phyloP scores from a whole-genome alignment of 495 filamentous ascomycete species.

The Penicillium maclennaniae region DNA sequence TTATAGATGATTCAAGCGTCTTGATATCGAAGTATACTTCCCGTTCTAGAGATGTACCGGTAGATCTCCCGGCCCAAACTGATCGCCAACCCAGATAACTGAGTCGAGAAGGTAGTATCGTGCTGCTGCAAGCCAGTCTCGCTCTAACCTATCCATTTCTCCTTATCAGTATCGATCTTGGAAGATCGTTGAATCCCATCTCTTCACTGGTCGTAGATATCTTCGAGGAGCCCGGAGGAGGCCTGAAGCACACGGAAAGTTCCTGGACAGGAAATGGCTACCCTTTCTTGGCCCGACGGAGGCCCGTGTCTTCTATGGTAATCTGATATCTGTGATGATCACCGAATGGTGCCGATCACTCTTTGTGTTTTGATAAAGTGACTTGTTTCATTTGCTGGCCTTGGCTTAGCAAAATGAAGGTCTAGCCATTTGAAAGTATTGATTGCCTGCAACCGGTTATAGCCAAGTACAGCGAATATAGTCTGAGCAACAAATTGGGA shows the following conservation, averaged over 20 bases:
- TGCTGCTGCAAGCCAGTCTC: not conserved
- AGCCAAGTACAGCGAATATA: too few species aligned
- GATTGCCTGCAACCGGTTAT: too few species aligned
- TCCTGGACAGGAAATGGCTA: not conserved
- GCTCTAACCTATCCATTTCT: not conserved
- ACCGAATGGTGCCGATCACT: not conserved
- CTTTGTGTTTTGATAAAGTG: not conserved
- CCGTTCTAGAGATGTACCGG: not conserved
- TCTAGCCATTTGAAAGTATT: not conserved
- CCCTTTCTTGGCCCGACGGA: slow-evolving; percentile 27
- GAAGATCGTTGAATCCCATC: not conserved
- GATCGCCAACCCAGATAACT: slow-evolving; percentile 1
- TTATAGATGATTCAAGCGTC: slow-evolving; percentile 1
- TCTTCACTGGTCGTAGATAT: slow-evolving; percentile 11
- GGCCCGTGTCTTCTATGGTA: slow-evolving; percentile 9
- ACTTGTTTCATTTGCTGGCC: not conserved
- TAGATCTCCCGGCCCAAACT: not conserved
- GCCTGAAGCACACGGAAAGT: slow-evolving; percentile 1
- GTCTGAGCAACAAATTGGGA: too few species aligned
- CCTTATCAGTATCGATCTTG: not conserved
- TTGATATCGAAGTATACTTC: not conserved
- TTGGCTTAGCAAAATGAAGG: not conserved
- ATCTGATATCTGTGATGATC: slow-evolving; percentile 2
- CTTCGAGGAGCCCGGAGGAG: not conserved
- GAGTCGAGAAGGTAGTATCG: slow-evolving; percentile 7